Evolutionary conservation across 1,139 yeast genomes (phyloP).

Genomic region (Debaryomyces udenii): DNA sequence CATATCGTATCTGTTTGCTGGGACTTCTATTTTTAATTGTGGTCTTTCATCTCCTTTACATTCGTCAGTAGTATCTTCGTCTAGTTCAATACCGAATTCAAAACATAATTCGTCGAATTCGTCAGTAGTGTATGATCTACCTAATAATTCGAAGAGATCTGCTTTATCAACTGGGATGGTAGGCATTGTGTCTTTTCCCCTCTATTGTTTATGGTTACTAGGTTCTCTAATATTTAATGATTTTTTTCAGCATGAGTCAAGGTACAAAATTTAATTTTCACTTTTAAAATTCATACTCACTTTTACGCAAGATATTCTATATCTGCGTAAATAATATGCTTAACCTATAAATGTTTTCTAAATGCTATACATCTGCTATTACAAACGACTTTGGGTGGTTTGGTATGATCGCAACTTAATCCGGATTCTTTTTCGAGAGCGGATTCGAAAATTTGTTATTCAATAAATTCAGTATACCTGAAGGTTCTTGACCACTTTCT

Average conservation of each 20-base stretch:
- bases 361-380: no score
- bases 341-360: no score
- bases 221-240: slow-evolving; percentile 2
- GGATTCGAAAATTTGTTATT: background rate
- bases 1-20: slow-evolving; percentile 98
- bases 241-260: slow-evolving; percentile 10
- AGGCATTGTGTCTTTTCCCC: slow-evolving; percentile 62
- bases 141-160: slow-evolving; percentile 83
- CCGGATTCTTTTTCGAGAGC: background rate
- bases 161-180: slow-evolving; percentile 94
- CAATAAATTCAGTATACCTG: background rate
- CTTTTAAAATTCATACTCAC: slow-evolving; percentile 6
- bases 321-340: slow-evolving; percentile 1
- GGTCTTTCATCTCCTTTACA: slow-evolving; percentile 86
- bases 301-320: slow-evolving; percentile 1
- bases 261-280: slow-evolving; percentile 5
- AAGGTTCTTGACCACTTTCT: slow-evolving; percentile 18
- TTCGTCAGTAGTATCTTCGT: slow-evolving; percentile 90
- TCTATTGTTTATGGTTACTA: background rate
- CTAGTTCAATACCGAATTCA: slow-evolving; percentile 96
- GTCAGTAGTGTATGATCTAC: slow-evolving; percentile 78
- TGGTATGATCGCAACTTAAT: no score
- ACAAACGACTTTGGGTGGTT: no score
- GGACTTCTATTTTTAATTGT: slow-evolving; percentile 92
- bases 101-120: slow-evolving; percentile 97